phyloP scores from a whole-genome alignment of 129 eudicot genomes.

The Arctium lappa region DNA sequence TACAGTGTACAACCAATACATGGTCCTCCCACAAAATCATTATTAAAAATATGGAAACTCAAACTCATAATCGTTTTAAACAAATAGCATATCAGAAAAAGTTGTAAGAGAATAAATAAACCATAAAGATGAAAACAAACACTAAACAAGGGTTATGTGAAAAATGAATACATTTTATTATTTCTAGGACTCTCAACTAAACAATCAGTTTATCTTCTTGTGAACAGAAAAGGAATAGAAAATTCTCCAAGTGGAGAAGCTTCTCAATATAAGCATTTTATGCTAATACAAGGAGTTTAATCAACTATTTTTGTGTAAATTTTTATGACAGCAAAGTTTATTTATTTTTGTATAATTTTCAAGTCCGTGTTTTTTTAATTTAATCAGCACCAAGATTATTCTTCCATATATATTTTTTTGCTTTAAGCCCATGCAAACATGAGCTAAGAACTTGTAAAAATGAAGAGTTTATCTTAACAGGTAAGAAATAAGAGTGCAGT shows the following conservation, averaged over 20 bases:
- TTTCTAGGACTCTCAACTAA: not conserved
- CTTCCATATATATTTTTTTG: not conserved
- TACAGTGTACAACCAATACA: slow-evolving; percentile 1
- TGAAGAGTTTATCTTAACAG: not conserved
- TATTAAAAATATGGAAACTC: not conserved
- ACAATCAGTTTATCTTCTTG: not conserved
- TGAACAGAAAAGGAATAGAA: not conserved
- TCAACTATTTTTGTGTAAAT: not conserved
- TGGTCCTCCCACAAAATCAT: not conserved
- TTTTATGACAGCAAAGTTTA: not conserved
- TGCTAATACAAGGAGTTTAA: slow-evolving; percentile 1
- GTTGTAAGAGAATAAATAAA: not conserved
- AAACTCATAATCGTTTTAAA: not conserved
- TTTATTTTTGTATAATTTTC: not conserved
- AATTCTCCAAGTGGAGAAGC: not conserved
- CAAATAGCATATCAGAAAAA: not conserved
- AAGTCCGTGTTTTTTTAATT: not conserved
- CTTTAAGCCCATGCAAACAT: not conserved
- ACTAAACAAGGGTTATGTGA: not conserved
- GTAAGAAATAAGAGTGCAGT: not conserved
- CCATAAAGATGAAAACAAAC: not conserved
- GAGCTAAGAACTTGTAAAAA: not conserved
- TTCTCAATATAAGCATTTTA: not conserved
- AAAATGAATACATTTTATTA: not conserved
- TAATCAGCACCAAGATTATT: not conserved